These are phyloP conservation scores for Fallopia convolvulus DNA, from an alignment of 148 eudicot genomes.

Conservation along the genomic window DNA sequence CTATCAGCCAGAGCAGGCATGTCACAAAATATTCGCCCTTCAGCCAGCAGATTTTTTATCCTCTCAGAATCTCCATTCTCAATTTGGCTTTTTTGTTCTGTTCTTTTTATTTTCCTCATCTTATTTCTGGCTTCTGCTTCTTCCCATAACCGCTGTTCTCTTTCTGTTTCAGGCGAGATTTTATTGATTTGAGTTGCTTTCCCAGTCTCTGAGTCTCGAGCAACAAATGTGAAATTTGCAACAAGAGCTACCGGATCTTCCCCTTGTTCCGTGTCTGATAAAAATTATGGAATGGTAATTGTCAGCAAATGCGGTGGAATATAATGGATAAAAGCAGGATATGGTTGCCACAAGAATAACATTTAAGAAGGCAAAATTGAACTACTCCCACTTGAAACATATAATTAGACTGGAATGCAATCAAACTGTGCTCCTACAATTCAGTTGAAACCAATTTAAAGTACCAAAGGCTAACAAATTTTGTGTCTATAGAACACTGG, in stretches of 20 bases:
- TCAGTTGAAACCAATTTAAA: not conserved
- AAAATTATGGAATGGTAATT: not conserved
- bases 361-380: not conserved
- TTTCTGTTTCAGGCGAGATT: slow-evolving; percentile 55
- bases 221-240: slow-evolving; percentile 93
- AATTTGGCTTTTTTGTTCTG: slow-evolving; percentile 35
- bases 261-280: slow-evolving; percentile 35
- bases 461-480: not conserved
- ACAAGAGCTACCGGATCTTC: slow-evolving; percentile 54
- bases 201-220: slow-evolving; percentile 78
- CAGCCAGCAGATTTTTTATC: slow-evolving; percentile 60
- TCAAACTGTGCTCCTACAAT: not conserved
- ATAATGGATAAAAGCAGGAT: not conserved
- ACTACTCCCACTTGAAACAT: no score
- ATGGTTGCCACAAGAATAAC: not conserved
- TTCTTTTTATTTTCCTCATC: slow-evolving; percentile 45
- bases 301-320: not conserved
- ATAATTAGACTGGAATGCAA: not conserved
- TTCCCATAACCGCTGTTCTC: slow-evolving; percentile 61
- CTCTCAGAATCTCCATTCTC: slow-evolving; percentile 35
- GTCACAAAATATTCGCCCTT: slow-evolving; percentile 68
- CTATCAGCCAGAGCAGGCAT: slow-evolving; percentile 92
- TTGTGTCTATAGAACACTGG: not conserved
- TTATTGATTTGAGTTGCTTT: slow-evolving; percentile 67
- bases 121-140: slow-evolving; percentile 85